These are phyloP conservation scores for Tylopilus plumbeoviolaceoides DNA, from an alignment of 768 basidiomycete species.

Conservation along the genomic window DNA sequence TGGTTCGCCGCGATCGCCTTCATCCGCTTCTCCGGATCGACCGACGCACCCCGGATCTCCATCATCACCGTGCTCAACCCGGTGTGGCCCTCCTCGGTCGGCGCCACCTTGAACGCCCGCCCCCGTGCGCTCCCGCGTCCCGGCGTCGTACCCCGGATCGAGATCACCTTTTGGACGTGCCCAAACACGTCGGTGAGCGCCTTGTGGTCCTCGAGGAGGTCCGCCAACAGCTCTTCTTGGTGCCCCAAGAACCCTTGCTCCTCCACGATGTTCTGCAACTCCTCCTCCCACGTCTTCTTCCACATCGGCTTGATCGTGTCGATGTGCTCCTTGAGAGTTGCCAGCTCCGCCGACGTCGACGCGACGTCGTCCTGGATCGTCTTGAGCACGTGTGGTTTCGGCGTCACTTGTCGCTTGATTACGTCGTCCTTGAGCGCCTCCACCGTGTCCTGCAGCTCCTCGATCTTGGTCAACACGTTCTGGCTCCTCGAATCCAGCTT, in stretches of 20 bases:
- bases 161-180: conserved; percentile 88
- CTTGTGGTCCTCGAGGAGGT: conserved; percentile 89
- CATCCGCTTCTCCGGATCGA: conserved; percentile 80
- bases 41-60: conserved; percentile 79
- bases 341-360: conserved; percentile 61
- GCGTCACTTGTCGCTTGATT: conserved; percentile 80
- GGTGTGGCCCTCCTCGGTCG: conserved; percentile 61
- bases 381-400: conserved; percentile 69
- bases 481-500: conserved; percentile 89
- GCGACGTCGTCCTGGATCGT: conserved; percentile 69
- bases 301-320: conserved; percentile 91
- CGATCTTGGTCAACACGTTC: conserved; percentile 86
- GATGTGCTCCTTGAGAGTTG: conserved; percentile 79
- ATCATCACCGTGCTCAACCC: conserved; percentile 80
- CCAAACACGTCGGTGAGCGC: conserved; percentile 83
- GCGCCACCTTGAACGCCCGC: conserved; percentile 56
- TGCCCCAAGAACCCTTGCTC: conserved; percentile 93
- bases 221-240: conserved; percentile 86
- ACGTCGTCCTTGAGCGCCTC: conserved; percentile 91
- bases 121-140: conserved; percentile 37
- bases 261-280: conserved; percentile 93
- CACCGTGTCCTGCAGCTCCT: conserved; percentile 88
- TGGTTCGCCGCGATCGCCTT: conserved; percentile 92
- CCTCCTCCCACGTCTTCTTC: conserved; percentile 98
- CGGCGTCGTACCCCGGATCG: conserved; percentile 50